phyloP scores from a whole-genome alignment of 176 grass and related monocot species.

The Avena eriantha region DNA sequence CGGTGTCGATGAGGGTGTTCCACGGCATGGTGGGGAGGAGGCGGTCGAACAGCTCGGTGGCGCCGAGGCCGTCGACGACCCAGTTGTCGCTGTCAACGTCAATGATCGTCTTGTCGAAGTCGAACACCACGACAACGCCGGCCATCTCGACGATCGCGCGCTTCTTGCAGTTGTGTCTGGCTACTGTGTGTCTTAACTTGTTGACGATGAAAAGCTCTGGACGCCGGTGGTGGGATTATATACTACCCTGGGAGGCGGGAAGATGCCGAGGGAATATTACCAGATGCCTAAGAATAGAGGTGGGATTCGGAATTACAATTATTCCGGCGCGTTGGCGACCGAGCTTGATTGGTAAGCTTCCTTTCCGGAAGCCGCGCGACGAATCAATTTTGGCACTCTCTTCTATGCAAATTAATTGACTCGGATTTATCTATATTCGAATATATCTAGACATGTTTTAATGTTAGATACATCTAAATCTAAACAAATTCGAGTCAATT shows the following conservation, averaged over 20 bases:
- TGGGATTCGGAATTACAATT: neutral
- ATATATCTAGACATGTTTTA: no score
- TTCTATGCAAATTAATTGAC: no score
- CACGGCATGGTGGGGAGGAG: conserved; percentile 92
- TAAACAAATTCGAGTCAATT: no score
- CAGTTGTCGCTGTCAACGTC: conserved; percentile 94
- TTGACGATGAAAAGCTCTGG: neutral
- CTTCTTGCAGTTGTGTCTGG: neutral
- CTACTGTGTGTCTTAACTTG: neutral
- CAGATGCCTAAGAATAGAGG: conserved; percentile 30
- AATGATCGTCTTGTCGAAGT: conserved; percentile 98
- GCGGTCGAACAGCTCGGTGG: conserved; percentile 68
- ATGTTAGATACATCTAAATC: no score
- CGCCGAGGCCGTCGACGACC: conserved; percentile 67
- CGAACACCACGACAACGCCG: conserved; percentile 67
- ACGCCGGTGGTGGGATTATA: conserved; percentile 26
- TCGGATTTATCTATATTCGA: no score
- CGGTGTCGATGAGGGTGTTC: conserved; percentile 86
- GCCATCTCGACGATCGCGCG: conserved; percentile 28
- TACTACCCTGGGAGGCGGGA: conserved; percentile 32
- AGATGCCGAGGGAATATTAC: conserved; percentile 81
- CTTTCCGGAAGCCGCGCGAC: neutral
- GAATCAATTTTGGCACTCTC: neutral
- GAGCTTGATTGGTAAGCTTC: neutral
- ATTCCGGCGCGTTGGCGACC: neutral